Evolutionary conservation across 345 rosid species (phyloP).

Genomic region (Lumnitzera racemosa): DNA sequence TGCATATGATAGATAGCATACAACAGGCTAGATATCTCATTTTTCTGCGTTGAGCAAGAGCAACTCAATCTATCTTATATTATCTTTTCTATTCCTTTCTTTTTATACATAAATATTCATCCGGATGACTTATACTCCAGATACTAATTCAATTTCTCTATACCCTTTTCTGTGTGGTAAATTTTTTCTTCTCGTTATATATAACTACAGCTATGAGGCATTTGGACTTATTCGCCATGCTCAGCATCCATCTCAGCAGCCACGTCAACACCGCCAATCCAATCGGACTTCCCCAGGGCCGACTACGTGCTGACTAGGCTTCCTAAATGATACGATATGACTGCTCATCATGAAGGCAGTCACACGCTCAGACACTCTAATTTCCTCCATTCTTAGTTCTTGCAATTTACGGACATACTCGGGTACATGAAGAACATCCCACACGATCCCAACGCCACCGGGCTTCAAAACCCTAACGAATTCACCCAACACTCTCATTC

Average conservation of each 20-base stretch:
- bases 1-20: too few relatives aligned
- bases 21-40: too few relatives aligned
- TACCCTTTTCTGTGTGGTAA: too few relatives aligned
- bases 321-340: slow-evolving; percentile 79
- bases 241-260: not conserved
- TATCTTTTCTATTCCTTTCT: too few relatives aligned
- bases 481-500: slow-evolving; percentile 79
- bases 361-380: slow-evolving; percentile 72
- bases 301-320: slow-evolving; percentile 55
- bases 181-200: not conserved
- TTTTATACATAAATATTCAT: too few relatives aligned
- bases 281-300: slow-evolving; percentile 62
- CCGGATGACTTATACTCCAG: too few relatives aligned
- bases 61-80: too few relatives aligned
- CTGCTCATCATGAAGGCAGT: slow-evolving; percentile 96
- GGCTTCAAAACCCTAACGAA: slow-evolving; percentile 88
- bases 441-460: slow-evolving; percentile 64
- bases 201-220: not conserved
- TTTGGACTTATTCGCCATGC: not conserved
- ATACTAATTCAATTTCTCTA: too few relatives aligned
- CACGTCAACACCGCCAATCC: slow-evolving; percentile 60
- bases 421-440: slow-evolving; percentile 88
- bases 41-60: too few relatives aligned
- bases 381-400: slow-evolving; percentile 87
- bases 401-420: slow-evolving; percentile 77